Evolutionary conservation across 2,329 filamentous ascomycete species (phyloP).

Genomic region (Alternaria solani): DNA sequence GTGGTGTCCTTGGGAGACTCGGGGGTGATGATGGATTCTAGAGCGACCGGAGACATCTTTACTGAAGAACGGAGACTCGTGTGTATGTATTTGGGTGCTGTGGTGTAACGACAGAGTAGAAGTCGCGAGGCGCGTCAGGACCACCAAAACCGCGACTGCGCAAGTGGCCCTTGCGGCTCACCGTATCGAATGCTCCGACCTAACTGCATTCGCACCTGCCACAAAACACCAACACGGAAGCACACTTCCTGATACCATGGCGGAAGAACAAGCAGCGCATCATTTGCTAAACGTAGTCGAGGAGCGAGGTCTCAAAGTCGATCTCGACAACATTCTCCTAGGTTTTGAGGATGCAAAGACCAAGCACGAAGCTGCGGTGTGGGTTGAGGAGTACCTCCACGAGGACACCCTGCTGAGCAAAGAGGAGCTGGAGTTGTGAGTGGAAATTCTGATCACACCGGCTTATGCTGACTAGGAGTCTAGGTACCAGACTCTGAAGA

Average conservation of each 20-base stretch:
- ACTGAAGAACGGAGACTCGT: neutral
- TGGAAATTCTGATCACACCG: rapidly evolving
- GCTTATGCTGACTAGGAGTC: neutral
- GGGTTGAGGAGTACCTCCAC: conserved; percentile 59
- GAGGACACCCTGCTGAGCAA: conserved; percentile 56
- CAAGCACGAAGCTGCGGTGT: conserved; percentile 51
- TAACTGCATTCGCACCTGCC: conserved; percentile 35
- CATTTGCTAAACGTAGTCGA: conserved; percentile 56
- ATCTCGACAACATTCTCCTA: conserved; percentile 57
- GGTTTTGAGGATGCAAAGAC: conserved; percentile 57
- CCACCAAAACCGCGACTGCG: conserved; percentile 43
- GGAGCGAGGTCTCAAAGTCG: conserved; percentile 54
- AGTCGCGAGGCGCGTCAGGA: conserved; percentile 36
- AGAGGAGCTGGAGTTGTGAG: conserved; percentile 59
- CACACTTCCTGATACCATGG: conserved; percentile 31
- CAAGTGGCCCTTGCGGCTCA: conserved; percentile 22
- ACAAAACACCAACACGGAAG: conserved; percentile 30
- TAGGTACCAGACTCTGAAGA: conserved; percentile 46
- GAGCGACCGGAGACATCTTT: conserved; percentile 40
- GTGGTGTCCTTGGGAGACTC: conserved; percentile 28
- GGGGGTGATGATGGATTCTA: conserved; percentile 36
- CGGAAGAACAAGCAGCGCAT: conserved; percentile 49
- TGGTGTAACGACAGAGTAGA: neutral
- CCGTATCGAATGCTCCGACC: conserved; percentile 27
- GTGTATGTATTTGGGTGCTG: neutral